phyloP scores from a whole-genome alignment of 1,139 yeast genomes.

The Geotrichum histeridarum region DNA sequence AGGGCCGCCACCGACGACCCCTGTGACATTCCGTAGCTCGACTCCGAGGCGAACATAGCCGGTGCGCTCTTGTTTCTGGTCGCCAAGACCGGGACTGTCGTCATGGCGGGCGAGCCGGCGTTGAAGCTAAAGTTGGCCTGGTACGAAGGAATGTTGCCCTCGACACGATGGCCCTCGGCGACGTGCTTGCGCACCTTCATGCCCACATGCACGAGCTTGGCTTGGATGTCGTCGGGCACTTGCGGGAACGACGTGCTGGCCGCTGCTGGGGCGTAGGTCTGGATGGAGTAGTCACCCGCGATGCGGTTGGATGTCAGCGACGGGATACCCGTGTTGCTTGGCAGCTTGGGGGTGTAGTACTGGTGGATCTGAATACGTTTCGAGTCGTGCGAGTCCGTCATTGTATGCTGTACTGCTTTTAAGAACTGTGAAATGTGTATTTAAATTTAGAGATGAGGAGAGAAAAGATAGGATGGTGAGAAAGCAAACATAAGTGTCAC shows the following conservation, averaged over 20 bases:
- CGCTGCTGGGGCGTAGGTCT: neutral
- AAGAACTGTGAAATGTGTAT: neutral
- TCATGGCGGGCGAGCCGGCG: conserved; percentile 21
- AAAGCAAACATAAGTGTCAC: neutral
- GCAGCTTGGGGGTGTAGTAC: conserved; percentile 14
- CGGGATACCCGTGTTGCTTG: conserved; percentile 6
- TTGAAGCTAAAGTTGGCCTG: conserved; percentile 22
- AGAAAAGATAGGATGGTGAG: neutral
- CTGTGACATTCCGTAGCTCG: neutral
- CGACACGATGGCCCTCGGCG: conserved; percentile 32
- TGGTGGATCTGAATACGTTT: conserved; percentile 10
- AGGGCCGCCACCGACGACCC: neutral
- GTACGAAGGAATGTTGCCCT: conserved; percentile 28
- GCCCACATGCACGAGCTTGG: conserved; percentile 30
- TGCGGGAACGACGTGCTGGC: conserved; percentile 21
- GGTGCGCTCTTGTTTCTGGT: conserved; percentile 12
- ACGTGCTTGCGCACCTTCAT: conserved; percentile 33
- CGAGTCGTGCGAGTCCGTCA: conserved; percentile 14
- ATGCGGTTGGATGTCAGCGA: conserved; percentile 4
- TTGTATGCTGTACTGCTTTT: neutral
- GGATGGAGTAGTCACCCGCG: conserved; percentile 5
- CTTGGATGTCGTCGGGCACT: conserved; percentile 30
- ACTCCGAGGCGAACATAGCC: conserved; percentile 4
- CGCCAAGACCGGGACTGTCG: conserved; percentile 18
- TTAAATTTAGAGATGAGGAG: neutral